Base-by-base conservation (phyloP, 2,329 filamentous ascomycete species). In the Fusarium continuum region DNA sequence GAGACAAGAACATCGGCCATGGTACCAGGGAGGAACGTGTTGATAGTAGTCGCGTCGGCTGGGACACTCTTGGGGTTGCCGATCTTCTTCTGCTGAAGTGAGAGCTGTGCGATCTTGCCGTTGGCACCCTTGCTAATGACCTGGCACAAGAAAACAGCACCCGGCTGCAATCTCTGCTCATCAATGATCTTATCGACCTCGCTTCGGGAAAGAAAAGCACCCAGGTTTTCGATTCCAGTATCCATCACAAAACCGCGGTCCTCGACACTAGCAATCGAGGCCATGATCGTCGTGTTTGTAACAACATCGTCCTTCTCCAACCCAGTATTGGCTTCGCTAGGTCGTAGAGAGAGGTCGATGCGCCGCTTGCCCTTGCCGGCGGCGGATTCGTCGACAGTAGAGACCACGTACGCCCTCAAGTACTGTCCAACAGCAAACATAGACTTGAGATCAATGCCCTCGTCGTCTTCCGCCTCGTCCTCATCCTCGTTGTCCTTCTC, bases 161-260 rank as follows among this genome's bases (percentile, higher is more conserved):
- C 96, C 56, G 93, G 90, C 73, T 93, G 89, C 38, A 97, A 81
- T 45, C 85, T 84, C 14, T 88, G 83, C 61, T 91, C 83, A 6
- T 88, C 80, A 16, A 91, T 80, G 38, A 81, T 82, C 25, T 85
- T 74, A 44, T 91, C 91, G 16, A 97, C 80, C 73, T 97, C 93
- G 72, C 90, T 92, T 60, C 90, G 91, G 6, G 92, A 86, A 72
- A 99, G 83, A 78, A 99, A 99, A 4, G 91, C 95, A 63, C 88
- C 89, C 47, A 93, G 75, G 31, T 86, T 83, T 29, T 88, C 82
- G 7, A 98, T 80, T 16, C 92, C 92, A 31, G 98, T 78, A 68
- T 97, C 92, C 92, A 99, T 97, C 52, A 98, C 86, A 55, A 95
- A 85, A 61, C 95, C 95, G 72, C 97, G 93, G 70, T 99, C 96